phyloP scores from a whole-genome alignment of 2,329 filamentous ascomycete genomes.

The Rhinocladiella mackenziei region DNA sequence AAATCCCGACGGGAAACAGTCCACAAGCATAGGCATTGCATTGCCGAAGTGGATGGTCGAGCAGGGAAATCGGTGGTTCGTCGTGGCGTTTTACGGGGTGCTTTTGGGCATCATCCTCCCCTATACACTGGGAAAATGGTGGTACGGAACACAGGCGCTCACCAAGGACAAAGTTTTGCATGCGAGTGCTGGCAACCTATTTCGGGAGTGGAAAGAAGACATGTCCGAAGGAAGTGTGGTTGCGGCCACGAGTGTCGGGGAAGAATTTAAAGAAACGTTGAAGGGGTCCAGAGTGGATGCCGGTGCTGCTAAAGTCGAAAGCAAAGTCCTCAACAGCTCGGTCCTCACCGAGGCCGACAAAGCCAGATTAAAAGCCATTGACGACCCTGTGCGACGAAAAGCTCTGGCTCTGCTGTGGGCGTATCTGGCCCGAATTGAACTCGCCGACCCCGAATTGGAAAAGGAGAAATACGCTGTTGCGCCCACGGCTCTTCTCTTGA shows the following conservation, averaged over 20 bases:
- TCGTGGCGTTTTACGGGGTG: slow-evolving; percentile 81
- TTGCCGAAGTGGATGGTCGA: slow-evolving; percentile 88
- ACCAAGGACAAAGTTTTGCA: slow-evolving; percentile 92
- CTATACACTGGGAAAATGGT: slow-evolving; percentile 94
- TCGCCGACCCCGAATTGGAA: slow-evolving; percentile 72
- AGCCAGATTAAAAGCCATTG: slow-evolving; percentile 71
- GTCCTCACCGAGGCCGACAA: slow-evolving; percentile 70
- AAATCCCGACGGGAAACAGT: slow-evolving; percentile 96
- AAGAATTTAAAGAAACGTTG: slow-evolving; percentile 75
- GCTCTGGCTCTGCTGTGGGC: slow-evolving; percentile 89
- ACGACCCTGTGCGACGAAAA: slow-evolving; percentile 77
- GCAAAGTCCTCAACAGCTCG: slow-evolving; percentile 64
- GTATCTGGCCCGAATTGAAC: slow-evolving; percentile 82
- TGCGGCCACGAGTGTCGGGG: slow-evolving; percentile 74
- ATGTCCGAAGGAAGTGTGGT: slow-evolving; percentile 78
- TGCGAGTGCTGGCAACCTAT: slow-evolving; percentile 89
- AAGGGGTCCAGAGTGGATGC: slow-evolving; percentile 74
- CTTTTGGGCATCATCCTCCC: slow-evolving; percentile 86
- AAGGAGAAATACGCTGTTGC: slow-evolving; percentile 80
- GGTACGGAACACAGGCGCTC: slow-evolving; percentile 91
- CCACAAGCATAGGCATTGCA: slow-evolving; percentile 95
- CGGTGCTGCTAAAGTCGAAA: slow-evolving; percentile 78
- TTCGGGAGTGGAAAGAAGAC: slow-evolving; percentile 84
- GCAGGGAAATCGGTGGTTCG: slow-evolving; percentile 92
- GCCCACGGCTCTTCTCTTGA: slow-evolving; percentile 78